These are phyloP conservation scores for Microglena sp. DNA, from an alignment of 139 green algal species.

Conservation along the genomic window DNA sequence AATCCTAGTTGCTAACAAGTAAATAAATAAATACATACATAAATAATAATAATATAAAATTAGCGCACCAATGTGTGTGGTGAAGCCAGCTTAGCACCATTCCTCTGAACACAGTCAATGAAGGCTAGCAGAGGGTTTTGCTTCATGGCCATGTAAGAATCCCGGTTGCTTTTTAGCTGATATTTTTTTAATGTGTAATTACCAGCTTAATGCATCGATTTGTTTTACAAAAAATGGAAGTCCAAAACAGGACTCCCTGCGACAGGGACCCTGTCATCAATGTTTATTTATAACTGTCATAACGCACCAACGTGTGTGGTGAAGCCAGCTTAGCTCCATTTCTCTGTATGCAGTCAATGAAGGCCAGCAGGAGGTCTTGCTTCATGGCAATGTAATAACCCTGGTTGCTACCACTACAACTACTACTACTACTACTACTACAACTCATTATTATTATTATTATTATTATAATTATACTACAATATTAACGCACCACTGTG, in stretches of 20 bases:
- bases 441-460: neutral
- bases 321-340: constrained; percentile 63
- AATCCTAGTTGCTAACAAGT: no score
- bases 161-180: no score
- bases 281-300: no score
- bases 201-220: no score
- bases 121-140: constrained; percentile 73
- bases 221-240: no score
- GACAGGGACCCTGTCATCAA: no score
- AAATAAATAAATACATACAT: no score
- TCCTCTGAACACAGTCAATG: constrained; percentile 70
- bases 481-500: constrained; percentile 22
- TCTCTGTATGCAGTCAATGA: constrained; percentile 68
- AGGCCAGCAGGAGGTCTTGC: constrained; percentile 75
- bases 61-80: constrained; percentile 30
- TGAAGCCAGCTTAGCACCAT: constrained; percentile 62
- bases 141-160: constrained; percentile 81
- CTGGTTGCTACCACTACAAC: constrained; percentile 55
- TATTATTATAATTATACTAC: neutral
- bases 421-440: constrained; percentile 9
- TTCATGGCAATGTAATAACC: constrained; percentile 81
- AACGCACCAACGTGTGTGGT: constrained; percentile 28
- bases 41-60: neutral
- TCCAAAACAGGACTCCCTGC: no score
- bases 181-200: no score